Evolutionary conservation across 768 basidiomycete species (phyloP), one percentile per base, ranked within the genome.

Genomic region (Lepiota venenata): DNA sequence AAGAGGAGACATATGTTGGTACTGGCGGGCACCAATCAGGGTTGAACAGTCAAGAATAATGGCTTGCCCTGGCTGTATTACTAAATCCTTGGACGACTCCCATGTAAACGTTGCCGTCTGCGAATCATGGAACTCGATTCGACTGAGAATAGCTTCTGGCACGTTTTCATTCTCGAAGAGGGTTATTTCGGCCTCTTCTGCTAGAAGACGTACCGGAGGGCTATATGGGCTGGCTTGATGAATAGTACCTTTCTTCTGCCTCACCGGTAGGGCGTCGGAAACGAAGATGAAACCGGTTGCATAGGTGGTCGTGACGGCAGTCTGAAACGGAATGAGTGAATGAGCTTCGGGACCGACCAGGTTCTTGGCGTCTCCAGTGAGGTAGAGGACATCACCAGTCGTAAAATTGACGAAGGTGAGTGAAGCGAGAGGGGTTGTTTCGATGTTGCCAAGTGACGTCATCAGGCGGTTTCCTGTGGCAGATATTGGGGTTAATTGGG

Each of bases 391-490:
- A 37, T 79, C 69, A 3, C 85, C 84, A 0, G 73, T 74, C 11
- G 66, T 66, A 62, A 81, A 86, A 16, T 73, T 74, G 10, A 81
- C 64, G 54, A 86, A 77, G 15, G 81, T 81, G 11, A 85, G 67
- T 0, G 78, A 79, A 2, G 84, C 84, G 2, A 80, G 62, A 4
- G 81, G 79, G 0, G 79, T 82, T 21, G 72, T 71, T 58, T 81
- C 78, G 22, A 85, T 77, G 55, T 86, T 85, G 2, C 85, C 84
- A 6, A 87, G 65, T 12, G 84, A 83, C 12, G 80, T 83, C 76
- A 87, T 76, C 50, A 83, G 68, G 2, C 82, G 74, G 60, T 87
- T 86, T 73, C 84, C 78, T 79, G 61, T 74, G 84, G 63, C 87
- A 84, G 32, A 32, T 7, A 32, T 32, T 32, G 4, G 9, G 32